These are phyloP conservation scores for Amphicarpaea edgeworthii DNA, from an alignment of 306 rosid genomes.

Conservation along the genomic window DNA sequence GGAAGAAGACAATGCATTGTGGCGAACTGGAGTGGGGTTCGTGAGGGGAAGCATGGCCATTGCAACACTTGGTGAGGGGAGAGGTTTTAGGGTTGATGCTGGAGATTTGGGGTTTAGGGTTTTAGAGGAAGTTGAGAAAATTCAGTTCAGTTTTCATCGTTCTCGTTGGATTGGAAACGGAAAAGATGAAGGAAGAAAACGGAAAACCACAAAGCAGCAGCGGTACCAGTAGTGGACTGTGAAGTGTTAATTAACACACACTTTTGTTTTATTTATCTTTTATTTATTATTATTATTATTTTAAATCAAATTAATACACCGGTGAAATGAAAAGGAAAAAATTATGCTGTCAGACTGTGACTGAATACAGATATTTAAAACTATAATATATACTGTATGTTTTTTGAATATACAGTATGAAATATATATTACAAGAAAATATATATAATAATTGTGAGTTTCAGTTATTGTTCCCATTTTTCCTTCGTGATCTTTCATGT, in stretches of 20 bases:
- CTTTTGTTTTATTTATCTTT: neutral
- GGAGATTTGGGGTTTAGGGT: slow-evolving; percentile 44
- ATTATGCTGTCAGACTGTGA: too few species aligned
- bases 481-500: too few species aligned
- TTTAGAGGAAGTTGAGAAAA: slow-evolving; percentile 25
- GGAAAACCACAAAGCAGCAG: neutral
- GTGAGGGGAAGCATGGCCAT: slow-evolving; percentile 64
- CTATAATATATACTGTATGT: too few species aligned
- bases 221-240: neutral
- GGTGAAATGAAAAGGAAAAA: too few species aligned
- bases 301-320: too few species aligned
- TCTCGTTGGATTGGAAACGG: neutral
- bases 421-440: too few species aligned
- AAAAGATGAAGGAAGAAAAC: neutral
- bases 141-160: neutral
- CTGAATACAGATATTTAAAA: too few species aligned
- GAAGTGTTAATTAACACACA: neutral
- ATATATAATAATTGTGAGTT: too few species aligned
- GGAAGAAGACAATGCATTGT: slow-evolving; percentile 44
- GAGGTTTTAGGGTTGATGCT: slow-evolving; percentile 3
- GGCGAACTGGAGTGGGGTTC: slow-evolving; percentile 52
- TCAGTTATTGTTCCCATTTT: too few species aligned
- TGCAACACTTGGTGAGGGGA: neutral
- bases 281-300: too few species aligned
- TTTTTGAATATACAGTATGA: too few species aligned